Conservation (phyloP, 106 monocot genomes). For the Platanthera zijinensis region DNA sequence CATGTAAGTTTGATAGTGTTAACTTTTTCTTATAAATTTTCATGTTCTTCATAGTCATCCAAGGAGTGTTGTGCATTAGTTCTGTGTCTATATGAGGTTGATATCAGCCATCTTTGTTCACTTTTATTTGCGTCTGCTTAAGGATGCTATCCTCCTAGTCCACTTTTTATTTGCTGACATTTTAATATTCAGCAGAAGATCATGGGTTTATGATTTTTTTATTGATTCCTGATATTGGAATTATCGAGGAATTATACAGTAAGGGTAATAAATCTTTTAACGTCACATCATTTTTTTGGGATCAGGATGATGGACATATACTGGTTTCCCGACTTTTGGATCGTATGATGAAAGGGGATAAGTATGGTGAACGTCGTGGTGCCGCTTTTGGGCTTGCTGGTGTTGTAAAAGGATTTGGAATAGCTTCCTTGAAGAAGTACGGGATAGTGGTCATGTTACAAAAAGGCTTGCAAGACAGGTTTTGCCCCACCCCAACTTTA, state of each 20-base stretch:
- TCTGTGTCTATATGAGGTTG: no score
- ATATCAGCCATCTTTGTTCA: no score
- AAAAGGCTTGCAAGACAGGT: conserved; percentile 90
- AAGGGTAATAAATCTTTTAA: neutral
- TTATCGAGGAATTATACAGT: neutral
- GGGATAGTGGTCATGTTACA: conserved; percentile 52
- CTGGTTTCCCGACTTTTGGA: conserved; percentile 65
- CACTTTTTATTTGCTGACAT: neutral
- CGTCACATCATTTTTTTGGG: neutral
- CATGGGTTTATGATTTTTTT: neutral
- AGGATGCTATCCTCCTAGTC: neutral
- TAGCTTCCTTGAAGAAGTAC: conserved; percentile 78
- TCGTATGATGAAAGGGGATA: conserved; percentile 73
- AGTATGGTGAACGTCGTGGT: conserved; percentile 95
- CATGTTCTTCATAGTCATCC: no score
- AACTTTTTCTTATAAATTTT: neutral
- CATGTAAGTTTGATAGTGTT: conserved; percentile 29
- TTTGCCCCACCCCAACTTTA: neutral
- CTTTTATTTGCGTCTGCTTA: no score
- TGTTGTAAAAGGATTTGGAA: conserved; percentile 82
- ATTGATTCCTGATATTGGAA: neutral
- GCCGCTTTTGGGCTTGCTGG: conserved; percentile 98
- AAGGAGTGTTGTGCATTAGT: no score
- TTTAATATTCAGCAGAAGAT: neutral
- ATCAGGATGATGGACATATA: conserved; percentile 72